A percentile compares a stretch with the other conserved stretches of the same genome.
These are phyloP conservation scores for Hibiscus tridactylites DNA, from an alignment of 345 rosid species.

Conservation along the genomic window DNA sequence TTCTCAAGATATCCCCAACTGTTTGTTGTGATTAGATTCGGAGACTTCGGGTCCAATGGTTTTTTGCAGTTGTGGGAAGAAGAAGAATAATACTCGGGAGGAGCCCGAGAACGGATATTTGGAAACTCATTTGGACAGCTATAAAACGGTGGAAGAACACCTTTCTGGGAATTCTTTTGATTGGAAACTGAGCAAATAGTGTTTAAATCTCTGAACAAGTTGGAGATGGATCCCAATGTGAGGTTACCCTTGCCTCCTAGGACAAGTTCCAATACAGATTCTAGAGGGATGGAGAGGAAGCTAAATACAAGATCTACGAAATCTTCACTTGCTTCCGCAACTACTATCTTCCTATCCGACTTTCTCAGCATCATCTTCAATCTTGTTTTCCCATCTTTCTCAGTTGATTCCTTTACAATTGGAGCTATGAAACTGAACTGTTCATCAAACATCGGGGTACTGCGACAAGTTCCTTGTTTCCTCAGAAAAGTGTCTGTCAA, in stretches of 20 bases:
- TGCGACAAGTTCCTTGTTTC: too few species aligned
- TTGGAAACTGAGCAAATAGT: too few species aligned
- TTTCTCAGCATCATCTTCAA: neutral
- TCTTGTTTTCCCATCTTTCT: too few species aligned
- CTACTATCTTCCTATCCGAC: neutral
- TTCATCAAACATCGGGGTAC: too few species aligned
- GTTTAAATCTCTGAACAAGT: neutral
- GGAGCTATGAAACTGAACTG: too few species aligned
- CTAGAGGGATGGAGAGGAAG: neutral
- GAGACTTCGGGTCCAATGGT: neutral
- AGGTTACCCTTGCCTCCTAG: neutral
- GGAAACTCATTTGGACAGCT: neutral
- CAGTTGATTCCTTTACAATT: too few species aligned
- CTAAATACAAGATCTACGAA: neutral
- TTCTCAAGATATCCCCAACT: neutral
- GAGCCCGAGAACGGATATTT: neutral
- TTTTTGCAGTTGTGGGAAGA: too few species aligned
- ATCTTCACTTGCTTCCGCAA: neutral
- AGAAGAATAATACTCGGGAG: neutral
- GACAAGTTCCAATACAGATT: neutral
- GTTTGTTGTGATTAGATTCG: neutral
- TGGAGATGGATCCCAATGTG: neutral
- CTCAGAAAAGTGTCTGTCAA: too few species aligned
- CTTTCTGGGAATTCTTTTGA: neutral
- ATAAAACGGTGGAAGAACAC: neutral